Conservation (phyloP, 208 protist species). For the Herpetomonas samuelpessoai region DNA sequence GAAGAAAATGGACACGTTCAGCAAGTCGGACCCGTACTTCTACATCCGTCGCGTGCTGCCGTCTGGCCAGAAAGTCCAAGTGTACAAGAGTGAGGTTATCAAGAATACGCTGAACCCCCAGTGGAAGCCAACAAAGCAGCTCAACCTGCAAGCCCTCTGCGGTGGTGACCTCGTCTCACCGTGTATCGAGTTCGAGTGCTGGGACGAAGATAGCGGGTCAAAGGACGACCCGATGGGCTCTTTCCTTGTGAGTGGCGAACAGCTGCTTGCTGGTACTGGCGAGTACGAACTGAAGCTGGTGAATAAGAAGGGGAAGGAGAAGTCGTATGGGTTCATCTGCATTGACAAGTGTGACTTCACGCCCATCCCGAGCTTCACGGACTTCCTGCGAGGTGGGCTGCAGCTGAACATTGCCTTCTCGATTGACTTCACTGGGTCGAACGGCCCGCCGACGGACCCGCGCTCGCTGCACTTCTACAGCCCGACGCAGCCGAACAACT, state of each 20-base stretch:
- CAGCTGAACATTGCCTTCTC: conserved; percentile 41
- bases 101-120: conserved; percentile 32
- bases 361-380: conserved; percentile 24
- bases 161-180: conserved; percentile 16
- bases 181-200: conserved; percentile 28
- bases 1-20: conserved; percentile 36
- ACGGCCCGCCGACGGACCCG: conserved; percentile 30
- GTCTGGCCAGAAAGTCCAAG: conserved; percentile 7
- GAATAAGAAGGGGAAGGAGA: conserved; percentile 4
- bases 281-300: conserved; percentile 8
- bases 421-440: conserved; percentile 58
- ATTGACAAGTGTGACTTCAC: conserved; percentile 3
- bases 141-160: conserved; percentile 29
- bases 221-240: conserved; percentile 19
- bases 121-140: conserved; percentile 23
- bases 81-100: conserved; percentile 30
- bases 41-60: conserved; percentile 18
- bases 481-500: conserved; percentile 17
- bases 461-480: conserved; percentile 32
- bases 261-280: conserved; percentile 8
- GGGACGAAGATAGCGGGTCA: conserved; percentile 14
- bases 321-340: conserved; percentile 13
- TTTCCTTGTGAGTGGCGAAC: conserved; percentile 19
- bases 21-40: conserved; percentile 29
- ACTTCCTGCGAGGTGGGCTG: conserved; percentile 38